A percentile compares a stretch with the other conserved stretches of the same genome.
Evolutionary conservation across 2,329 filamentous ascomycete genomes (phyloP).

Genomic region (Hymenoscyphus infarciens): DNA sequence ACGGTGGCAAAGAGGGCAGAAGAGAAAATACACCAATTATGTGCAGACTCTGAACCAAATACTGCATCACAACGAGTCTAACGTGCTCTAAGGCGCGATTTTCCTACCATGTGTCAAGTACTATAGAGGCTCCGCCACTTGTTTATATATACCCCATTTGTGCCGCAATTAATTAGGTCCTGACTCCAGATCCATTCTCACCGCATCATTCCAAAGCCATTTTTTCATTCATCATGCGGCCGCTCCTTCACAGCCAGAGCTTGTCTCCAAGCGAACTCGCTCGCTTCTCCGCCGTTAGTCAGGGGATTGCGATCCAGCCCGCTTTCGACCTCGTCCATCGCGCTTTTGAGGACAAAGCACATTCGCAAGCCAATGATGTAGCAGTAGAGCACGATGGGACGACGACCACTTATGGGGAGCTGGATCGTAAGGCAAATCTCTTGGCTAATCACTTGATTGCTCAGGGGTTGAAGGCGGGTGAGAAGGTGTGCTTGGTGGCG

Average conservation of each 20-base stretch:
- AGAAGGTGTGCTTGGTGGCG: constrained; percentile 51
- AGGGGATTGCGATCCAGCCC: constrained; percentile 27
- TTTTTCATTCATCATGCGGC: not conserved
- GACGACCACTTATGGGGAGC: constrained; percentile 44
- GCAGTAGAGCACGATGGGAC: constrained; percentile 39
- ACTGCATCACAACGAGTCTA: too few species aligned
- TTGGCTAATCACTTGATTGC: constrained; percentile 41
- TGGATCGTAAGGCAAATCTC: constrained; percentile 42
- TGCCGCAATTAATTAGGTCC: too few species aligned
- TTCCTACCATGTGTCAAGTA: too few species aligned
- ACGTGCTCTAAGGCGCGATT: too few species aligned
- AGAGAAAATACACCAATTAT: too few species aligned
- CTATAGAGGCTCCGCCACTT: too few species aligned
- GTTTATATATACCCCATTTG: too few species aligned
- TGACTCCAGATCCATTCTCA: too few species aligned
- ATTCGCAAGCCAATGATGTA: constrained; percentile 37
- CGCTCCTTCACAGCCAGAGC: constrained; percentile 9
- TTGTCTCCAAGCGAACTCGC: constrained; percentile 4
- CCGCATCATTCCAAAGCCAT: too few species aligned
- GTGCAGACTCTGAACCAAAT: too few species aligned
- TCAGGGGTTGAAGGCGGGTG: constrained; percentile 41
- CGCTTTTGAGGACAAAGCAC: constrained; percentile 35
- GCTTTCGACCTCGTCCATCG: constrained; percentile 37
- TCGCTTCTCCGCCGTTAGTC: constrained; percentile 29
- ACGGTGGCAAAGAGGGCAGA: too few species aligned